These are phyloP conservation scores for Erucastrum elatum DNA, from an alignment of 345 rosid genomes.

Conservation along the genomic window DNA sequence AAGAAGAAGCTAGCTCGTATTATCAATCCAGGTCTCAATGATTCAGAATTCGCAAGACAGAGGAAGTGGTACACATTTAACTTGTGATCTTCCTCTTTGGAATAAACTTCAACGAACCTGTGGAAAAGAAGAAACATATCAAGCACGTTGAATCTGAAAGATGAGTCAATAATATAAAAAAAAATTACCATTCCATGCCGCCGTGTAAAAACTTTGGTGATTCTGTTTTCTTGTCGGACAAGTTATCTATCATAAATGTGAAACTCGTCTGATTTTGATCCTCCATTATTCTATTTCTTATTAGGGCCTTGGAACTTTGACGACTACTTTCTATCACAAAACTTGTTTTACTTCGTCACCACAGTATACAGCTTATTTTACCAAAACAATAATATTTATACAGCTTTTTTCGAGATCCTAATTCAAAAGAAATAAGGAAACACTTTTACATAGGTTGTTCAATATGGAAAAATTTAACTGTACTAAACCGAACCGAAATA, in stretches of 20 bases:
- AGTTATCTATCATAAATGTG: constrained; percentile 17
- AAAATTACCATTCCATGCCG: neutral
- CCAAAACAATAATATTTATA: neutral
- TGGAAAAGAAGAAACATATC: neutral
- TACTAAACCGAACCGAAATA: too few species aligned
- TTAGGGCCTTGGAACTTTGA: neutral
- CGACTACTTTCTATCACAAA: neutral
- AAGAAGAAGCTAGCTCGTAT: neutral
- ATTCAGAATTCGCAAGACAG: neutral
- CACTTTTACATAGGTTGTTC: too few species aligned
- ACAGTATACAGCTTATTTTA: neutral
- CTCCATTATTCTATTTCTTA: neutral
- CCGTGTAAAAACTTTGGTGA: neutral
- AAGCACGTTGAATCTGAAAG: neutral
- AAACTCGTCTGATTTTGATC: constrained; percentile 3
- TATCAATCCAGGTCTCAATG: neutral
- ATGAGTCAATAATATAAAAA: neutral
- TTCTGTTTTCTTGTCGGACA: neutral
- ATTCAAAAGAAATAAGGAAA: neutral
- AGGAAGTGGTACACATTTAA: neutral
- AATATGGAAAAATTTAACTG: too few species aligned
- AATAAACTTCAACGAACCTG: neutral
- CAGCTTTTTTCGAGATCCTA: neutral
- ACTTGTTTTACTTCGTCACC: neutral
- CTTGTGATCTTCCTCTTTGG: neutral